A percentile compares a stretch with the other conserved stretches of the same genome.
phyloP scores from a whole-genome alignment of 176 grass and related monocot species.

The Rhynchospora pubera region DNA sequence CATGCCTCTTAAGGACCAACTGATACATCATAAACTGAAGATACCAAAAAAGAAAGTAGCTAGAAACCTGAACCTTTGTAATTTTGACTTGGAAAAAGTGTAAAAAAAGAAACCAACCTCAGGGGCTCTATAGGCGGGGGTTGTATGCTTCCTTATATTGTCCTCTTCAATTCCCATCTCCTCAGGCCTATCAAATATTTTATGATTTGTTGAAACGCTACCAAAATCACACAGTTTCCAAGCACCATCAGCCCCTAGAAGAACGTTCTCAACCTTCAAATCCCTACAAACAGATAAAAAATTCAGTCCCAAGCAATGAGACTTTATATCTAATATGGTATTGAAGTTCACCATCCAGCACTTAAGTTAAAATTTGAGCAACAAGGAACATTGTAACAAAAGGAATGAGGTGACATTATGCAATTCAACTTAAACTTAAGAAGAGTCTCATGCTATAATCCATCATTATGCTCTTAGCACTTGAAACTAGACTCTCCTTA shows the following conservation, averaged over 20 bases:
- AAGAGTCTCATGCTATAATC: neutral
- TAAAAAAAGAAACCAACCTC: constrained; percentile 48
- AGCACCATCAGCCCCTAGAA: constrained; percentile 56
- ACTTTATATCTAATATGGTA: neutral
- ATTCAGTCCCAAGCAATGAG: neutral
- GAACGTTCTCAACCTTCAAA: constrained; percentile 93
- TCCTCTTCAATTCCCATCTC: constrained; percentile 99
- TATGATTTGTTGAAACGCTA: constrained; percentile 89
- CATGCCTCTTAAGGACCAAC: neutral
- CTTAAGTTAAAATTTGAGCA: neutral
- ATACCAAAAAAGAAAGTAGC: neutral
- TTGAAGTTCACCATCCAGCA: neutral
- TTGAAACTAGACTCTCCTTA: neutral
- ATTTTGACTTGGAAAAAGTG: neutral
- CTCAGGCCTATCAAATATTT: constrained; percentile 75
- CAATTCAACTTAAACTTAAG: neutral
- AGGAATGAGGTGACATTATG: neutral
- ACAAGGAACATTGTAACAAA: neutral
- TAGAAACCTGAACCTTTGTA: neutral
- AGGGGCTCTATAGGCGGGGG: constrained; percentile 94
- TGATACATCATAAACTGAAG: neutral
- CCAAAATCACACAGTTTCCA: constrained; percentile 99
- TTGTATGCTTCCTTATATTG: constrained; percentile 93
- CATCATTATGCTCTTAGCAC: neutral
- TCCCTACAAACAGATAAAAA: constrained; percentile 49